These are phyloP conservation scores for Penstemon barbatus DNA, from an alignment of 257 asterid genomes.

Conservation along the genomic window DNA sequence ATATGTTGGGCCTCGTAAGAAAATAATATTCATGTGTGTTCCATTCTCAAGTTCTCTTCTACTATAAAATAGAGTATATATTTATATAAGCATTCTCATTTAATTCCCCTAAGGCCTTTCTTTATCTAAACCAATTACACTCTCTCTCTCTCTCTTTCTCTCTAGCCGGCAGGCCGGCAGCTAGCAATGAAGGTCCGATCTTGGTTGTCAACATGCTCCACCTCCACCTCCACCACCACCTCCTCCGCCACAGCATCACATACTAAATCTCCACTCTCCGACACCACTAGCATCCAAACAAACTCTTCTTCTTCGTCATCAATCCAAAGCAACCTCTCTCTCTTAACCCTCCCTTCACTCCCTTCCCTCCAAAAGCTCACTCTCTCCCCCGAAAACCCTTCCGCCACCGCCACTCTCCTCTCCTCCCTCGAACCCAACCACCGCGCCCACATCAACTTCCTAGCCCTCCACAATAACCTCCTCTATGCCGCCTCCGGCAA, in stretches of 20 bases:
- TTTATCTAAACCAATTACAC: background rate
- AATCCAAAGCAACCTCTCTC: conserved; percentile 65
- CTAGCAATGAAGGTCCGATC: conserved; percentile 51
- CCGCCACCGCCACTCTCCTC: conserved; percentile 39
- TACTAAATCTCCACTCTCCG: conserved; percentile 36
- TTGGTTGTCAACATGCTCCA: conserved; percentile 59
- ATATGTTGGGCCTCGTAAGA: too few species aligned
- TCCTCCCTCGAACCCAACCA: conserved; percentile 37
- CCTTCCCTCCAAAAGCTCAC: conserved; percentile 69
- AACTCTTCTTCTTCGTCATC: conserved; percentile 40
- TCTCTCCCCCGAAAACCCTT: conserved; percentile 33
- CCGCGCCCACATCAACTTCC: conserved; percentile 40
- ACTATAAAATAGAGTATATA: too few species aligned
- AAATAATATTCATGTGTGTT: too few species aligned
- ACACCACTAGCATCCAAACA: conserved; percentile 35
- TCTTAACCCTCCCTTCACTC: conserved; percentile 71
- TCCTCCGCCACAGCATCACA: conserved; percentile 26
- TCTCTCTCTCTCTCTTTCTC: conserved; percentile 17
- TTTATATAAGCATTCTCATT: too few species aligned
- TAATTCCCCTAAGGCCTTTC: background rate
- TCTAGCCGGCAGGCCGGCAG: conserved; percentile 23
- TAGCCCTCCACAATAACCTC: conserved; percentile 54
- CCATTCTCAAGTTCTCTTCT: too few species aligned
- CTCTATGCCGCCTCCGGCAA: conserved; percentile 71
- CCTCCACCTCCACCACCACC: conserved; percentile 35